Conservation (phyloP, 805 yeast species). For the Soucietia sequanensis region DNA sequence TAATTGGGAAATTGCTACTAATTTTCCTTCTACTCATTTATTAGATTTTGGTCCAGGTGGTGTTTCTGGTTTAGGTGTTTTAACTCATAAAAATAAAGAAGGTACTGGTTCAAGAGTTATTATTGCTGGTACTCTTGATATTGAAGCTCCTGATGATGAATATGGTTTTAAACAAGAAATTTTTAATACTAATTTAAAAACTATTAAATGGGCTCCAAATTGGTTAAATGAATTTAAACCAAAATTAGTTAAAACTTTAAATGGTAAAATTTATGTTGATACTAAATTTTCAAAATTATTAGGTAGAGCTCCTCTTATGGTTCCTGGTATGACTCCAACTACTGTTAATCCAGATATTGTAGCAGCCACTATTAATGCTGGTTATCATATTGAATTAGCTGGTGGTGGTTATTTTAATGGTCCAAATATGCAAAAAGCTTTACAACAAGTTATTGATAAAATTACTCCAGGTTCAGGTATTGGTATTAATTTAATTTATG, state of each 20-base stretch:
- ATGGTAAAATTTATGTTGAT: conserved; percentile 79
- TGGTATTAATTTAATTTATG: conserved; percentile 90
- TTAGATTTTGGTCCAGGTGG: conserved; percentile 99
- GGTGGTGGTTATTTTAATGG: conserved; percentile 98
- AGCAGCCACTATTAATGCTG: conserved; percentile 91
- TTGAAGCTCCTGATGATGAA: conserved; percentile 65
- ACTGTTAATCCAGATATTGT: conserved; percentile 94
- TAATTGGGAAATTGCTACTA: conserved; percentile 90
- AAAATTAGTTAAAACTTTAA: conserved; percentile 69
- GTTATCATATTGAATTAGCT: conserved; percentile 95
- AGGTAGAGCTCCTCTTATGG: conserved; percentile 94
- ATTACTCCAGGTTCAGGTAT: conserved; percentile 86
- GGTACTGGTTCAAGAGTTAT: conserved; percentile 97
- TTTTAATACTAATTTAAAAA: conserved; percentile 64
- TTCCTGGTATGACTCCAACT: conserved; percentile 99
- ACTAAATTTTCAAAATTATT: conserved; percentile 90
- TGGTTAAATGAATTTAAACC: conserved; percentile 92
- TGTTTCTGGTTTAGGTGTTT: conserved; percentile 90
- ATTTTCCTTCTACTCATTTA: conserved; percentile 80
- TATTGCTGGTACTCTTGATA: conserved; percentile 87
- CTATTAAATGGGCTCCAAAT: conserved; percentile 80
- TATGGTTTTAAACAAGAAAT: conserved; percentile 95
- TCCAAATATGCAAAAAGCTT: conserved; percentile 66
- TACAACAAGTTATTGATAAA: conserved; percentile 63
- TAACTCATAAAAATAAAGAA: conserved; percentile 96